phyloP scores from a whole-genome alignment of 2,329 filamentous ascomycete genomes.

The Trichophyton rubrum region DNA sequence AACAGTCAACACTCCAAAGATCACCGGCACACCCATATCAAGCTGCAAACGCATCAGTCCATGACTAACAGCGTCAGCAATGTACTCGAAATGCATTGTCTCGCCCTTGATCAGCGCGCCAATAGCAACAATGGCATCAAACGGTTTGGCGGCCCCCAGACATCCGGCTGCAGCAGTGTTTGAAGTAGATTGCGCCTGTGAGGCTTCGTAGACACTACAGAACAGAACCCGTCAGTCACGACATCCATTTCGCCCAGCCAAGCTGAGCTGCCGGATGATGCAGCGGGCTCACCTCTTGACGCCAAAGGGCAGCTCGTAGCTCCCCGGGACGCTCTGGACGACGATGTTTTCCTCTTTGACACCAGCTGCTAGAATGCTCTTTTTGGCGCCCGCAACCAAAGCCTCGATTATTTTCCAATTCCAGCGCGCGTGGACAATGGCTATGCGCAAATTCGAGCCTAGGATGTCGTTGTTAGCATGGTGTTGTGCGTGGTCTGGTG shows the following conservation, averaged over 20 bases:
- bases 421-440: slow-evolving; percentile 94
- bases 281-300: slow-evolving; percentile 54
- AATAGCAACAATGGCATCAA: slow-evolving; percentile 90
- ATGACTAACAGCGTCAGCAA: slow-evolving; percentile 77
- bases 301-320: slow-evolving; percentile 87
- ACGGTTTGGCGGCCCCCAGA: slow-evolving; percentile 41
- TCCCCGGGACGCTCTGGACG: slow-evolving; percentile 78
- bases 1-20: slow-evolving; percentile 86
- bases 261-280: not conserved
- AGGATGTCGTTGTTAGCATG: not conserved
- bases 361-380: slow-evolving; percentile 62
- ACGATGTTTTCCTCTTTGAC: slow-evolving; percentile 83
- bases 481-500: not conserved
- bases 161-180: too few relatives aligned
- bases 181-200: slow-evolving; percentile 34
- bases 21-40: slow-evolving; percentile 74
- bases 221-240: too few relatives aligned
- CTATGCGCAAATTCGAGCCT: slow-evolving; percentile 61
- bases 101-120: slow-evolving; percentile 96
- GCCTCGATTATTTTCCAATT: slow-evolving; percentile 79
- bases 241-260: not conserved
- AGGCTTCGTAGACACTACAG: too few relatives aligned
- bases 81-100: slow-evolving; percentile 99
- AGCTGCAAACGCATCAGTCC: slow-evolving; percentile 91
- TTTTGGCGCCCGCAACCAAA: slow-evolving; percentile 67